Conservation (phyloP, 2,329 filamentous ascomycete species). For the Beauveria sp. region DNA sequence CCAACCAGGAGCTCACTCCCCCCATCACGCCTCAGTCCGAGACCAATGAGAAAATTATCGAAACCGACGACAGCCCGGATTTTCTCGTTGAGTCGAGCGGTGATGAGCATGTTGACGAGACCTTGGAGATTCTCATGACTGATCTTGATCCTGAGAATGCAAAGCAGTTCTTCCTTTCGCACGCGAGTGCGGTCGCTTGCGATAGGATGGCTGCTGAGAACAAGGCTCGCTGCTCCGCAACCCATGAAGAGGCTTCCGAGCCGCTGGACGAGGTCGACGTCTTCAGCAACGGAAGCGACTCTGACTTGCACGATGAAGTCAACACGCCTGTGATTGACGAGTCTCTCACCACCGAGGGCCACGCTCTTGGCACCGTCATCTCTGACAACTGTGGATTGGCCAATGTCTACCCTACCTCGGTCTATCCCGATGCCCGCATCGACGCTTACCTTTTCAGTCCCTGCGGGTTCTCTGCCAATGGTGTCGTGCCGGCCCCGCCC, state of each 20-base stretch:
- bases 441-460: conserved; percentile 96
- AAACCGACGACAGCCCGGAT: conserved; percentile 42
- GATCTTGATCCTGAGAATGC: conserved; percentile 61
- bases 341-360: conserved; percentile 83
- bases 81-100: conserved; percentile 31
- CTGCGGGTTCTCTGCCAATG: conserved; percentile 95
- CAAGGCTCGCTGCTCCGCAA: conserved; percentile 53
- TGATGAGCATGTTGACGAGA: conserved; percentile 60
- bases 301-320: conserved; percentile 44
- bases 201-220: conserved; percentile 65
- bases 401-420: conserved; percentile 75
- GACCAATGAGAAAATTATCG: conserved; percentile 34
- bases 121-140: conserved; percentile 66
- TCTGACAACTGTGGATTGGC: conserved; percentile 84
- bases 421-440: conserved; percentile 87
- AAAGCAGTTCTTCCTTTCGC: conserved; percentile 60
- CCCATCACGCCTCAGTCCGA: conserved; percentile 65
- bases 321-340: conserved; percentile 54
- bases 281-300: conserved; percentile 60
- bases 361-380: conserved; percentile 85
- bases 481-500: conserved; percentile 74
- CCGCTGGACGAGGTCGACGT: conserved; percentile 63
- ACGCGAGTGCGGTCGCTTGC: conserved; percentile 84
- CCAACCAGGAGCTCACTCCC: conserved; percentile 70
- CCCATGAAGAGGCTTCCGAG: conserved; percentile 41